phyloP scores from a whole-genome alignment of 495 filamentous ascomycete species.

The Lindgomyces ingoldianus region DNA sequence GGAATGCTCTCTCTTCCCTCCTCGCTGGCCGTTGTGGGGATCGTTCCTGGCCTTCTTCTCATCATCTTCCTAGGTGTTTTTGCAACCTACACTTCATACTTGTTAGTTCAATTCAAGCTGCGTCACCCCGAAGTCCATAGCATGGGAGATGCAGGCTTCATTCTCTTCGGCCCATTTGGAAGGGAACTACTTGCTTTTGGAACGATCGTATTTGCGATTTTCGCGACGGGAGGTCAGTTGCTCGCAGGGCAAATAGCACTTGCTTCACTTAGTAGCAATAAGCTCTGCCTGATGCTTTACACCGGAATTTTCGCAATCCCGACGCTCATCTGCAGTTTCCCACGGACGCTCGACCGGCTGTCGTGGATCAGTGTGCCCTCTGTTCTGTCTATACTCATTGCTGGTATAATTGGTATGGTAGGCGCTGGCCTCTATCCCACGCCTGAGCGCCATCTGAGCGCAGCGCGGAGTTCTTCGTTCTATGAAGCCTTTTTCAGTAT shows the following conservation, averaged over 20 bases:
- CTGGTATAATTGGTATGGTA: constrained; percentile 49
- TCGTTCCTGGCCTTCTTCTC: constrained; percentile 54
- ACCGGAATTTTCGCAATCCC: constrained; percentile 50
- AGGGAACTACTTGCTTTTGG: constrained; percentile 42
- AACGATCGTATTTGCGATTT: constrained; percentile 48
- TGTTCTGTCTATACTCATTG: constrained; percentile 45
- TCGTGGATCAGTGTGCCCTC: constrained; percentile 38
- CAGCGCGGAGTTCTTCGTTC: constrained; percentile 40
- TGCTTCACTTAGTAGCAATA: constrained; percentile 42
- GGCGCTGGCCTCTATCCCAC: constrained; percentile 46
- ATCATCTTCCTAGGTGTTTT: constrained; percentile 47
- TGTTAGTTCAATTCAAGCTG: constrained; percentile 51
- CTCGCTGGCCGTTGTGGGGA: constrained; percentile 56
- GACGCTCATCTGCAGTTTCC: constrained; percentile 42
- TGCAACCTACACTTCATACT: constrained; percentile 46
- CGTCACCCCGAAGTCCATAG: constrained; percentile 48
- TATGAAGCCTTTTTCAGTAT: constrained; percentile 46
- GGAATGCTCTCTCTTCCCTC: constrained; percentile 62
- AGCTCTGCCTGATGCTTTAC: constrained; percentile 50
- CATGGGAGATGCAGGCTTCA: constrained; percentile 44
- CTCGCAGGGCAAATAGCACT: constrained; percentile 49
- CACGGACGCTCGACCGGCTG: constrained; percentile 39
- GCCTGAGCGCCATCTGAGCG: constrained; percentile 29
- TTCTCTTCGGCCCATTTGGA: constrained; percentile 42
- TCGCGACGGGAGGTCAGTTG: constrained; percentile 48